These are phyloP conservation scores for Margaritispora aquatica DNA, from an alignment of 495 filamentous ascomycete species.

Conservation along the genomic window DNA sequence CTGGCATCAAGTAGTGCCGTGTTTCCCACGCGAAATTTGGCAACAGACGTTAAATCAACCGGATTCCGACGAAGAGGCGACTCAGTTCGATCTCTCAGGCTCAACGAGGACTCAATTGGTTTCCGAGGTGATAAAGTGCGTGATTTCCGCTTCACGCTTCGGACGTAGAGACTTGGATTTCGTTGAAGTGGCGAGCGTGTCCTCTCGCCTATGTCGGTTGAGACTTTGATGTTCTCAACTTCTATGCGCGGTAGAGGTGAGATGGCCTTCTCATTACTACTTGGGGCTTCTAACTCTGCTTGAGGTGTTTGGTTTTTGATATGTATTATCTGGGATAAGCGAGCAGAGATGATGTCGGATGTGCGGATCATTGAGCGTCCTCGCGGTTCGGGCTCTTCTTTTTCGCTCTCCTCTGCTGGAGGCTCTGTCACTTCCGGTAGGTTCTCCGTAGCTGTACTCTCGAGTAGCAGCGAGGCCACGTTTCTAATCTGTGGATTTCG, in stretches of 20 bases:
- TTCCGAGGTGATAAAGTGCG: conserved; percentile 1
- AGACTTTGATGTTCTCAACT: no score
- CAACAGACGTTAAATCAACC: not conserved
- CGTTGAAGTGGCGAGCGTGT: conserved; percentile 8
- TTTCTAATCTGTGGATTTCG: not conserved
- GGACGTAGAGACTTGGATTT: not conserved
- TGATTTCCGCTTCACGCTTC: not conserved
- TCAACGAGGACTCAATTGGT: not conserved
- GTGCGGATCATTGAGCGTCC: conserved; percentile 10
- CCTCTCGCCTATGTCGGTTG: not conserved
- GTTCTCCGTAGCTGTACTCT: not conserved
- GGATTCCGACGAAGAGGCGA: conserved; percentile 1
- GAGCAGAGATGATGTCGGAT: conserved; percentile 7
- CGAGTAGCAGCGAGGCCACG: conserved; percentile 2
- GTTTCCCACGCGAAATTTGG: no score
- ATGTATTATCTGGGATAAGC: not conserved
- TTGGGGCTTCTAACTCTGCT: not conserved
- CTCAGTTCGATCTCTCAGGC: no score
- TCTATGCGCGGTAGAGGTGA: no score
- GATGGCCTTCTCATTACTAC: not conserved
- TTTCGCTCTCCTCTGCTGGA: not conserved
- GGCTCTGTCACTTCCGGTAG: not conserved
- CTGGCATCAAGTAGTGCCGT: not conserved
- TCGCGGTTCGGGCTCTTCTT: not conserved
- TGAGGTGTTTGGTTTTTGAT: not conserved